phyloP scores from a whole-genome alignment of 805 yeast genomes.

The Cyberlindnera petersonii region DNA sequence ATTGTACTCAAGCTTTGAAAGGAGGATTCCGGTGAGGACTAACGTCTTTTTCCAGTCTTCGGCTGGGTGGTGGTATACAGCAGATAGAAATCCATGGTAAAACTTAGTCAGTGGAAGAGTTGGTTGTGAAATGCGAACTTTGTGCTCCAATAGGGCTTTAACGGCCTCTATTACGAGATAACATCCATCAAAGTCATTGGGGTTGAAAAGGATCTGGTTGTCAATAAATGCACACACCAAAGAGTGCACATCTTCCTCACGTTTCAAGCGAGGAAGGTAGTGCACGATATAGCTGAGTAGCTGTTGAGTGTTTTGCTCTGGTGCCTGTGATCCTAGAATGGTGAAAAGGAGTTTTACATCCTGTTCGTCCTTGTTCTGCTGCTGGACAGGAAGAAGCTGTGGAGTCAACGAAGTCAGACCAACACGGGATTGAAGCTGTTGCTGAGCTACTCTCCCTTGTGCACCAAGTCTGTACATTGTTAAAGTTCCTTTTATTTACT shows the following conservation, averaged over 20 bases:
- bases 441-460: conserved; percentile 26
- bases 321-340: conserved; percentile 10
- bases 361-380: conserved; percentile 22
- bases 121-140: conserved; percentile 42
- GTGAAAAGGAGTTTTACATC: conserved; percentile 29
- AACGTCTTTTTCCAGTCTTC: conserved; percentile 43
- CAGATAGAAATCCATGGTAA: conserved; percentile 33
- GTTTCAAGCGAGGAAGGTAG: conserved; percentile 43
- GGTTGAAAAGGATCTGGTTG: conserved; percentile 32
- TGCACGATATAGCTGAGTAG: conserved; percentile 39
- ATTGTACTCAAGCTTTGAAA: conserved; percentile 34
- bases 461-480: conserved; percentile 28
- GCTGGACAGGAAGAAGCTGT: conserved; percentile 27
- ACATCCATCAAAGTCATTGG: conserved; percentile 21
- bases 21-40: conserved; percentile 38
- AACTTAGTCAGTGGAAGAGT: conserved; percentile 37
- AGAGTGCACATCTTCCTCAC: conserved; percentile 38
- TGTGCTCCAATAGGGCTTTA: conserved; percentile 41
- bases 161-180: conserved; percentile 45
- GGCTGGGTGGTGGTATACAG: conserved; percentile 31
- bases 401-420: conserved; percentile 34
- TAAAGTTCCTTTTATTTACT: not conserved
- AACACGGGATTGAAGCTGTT: conserved; percentile 14
- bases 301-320: conserved; percentile 6
- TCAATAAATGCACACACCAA: conserved; percentile 38